A percentile compares a stretch with the other conserved stretches of the same genome.
phyloP scores from a whole-genome alignment of 371 early-diverging fungal species.

The Capillidium rhysosporum region DNA sequence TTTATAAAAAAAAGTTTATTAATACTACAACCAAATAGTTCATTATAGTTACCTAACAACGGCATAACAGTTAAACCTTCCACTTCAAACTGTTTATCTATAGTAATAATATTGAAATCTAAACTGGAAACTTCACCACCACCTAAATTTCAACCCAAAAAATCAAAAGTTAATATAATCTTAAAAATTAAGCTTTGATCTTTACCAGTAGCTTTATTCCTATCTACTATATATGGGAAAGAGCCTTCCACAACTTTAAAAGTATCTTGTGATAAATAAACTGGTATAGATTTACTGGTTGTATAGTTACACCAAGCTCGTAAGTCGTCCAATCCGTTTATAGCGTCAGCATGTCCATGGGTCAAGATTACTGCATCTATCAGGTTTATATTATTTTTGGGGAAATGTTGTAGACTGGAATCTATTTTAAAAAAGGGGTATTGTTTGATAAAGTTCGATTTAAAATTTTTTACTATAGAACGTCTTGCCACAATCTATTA shows the following conservation, averaged over 20 bases:
- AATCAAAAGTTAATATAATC: no score
- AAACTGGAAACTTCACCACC: conserved; percentile 76
- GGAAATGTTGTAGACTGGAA: conserved; percentile 42
- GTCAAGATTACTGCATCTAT: conserved; percentile 77
- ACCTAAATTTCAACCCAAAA: conserved; percentile 23
- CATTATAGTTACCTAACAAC: conserved; percentile 51
- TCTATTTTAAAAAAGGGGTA: conserved; percentile 15
- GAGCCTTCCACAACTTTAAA: conserved; percentile 38
- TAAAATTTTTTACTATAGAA: conserved; percentile 40
- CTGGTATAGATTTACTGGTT: conserved; percentile 38
- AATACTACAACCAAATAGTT: no score
- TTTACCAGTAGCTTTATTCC: conserved; percentile 55
- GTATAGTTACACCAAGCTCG: conserved; percentile 54
- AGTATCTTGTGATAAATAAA: conserved; percentile 47
- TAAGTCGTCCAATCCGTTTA: conserved; percentile 74
- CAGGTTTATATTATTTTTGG: conserved; percentile 32
- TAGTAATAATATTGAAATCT: conserved; percentile 52
- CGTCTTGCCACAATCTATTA: conserved; percentile 91
- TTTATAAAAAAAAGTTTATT: not conserved
- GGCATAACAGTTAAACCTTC: conserved; percentile 61
- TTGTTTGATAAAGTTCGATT: no score
- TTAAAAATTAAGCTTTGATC: no score
- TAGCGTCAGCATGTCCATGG: conserved; percentile 92
- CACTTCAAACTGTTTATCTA: conserved; percentile 28
- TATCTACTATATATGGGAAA: conserved; percentile 82